Conservation (phyloP, 768 basidiomycete species). For the Agaricus subrufescens region DNA sequence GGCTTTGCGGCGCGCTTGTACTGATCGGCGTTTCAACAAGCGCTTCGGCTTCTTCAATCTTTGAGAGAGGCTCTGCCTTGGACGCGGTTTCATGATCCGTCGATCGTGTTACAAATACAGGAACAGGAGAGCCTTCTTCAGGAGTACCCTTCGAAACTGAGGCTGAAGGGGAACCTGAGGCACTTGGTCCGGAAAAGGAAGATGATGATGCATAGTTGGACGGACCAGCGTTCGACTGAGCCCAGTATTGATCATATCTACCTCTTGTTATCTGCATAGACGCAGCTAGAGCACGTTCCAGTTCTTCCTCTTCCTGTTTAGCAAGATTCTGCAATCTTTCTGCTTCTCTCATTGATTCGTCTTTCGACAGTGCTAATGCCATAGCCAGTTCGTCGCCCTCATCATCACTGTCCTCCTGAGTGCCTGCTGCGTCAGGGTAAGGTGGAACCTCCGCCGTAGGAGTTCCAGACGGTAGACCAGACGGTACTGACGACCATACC, state of each 20-base stretch:
- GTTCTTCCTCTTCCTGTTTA: conserved; percentile 59
- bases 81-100: neutral
- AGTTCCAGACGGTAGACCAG: conserved; percentile 4
- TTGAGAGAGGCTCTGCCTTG: neutral
- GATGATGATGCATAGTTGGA: neutral
- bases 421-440: neutral
- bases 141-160: neutral
- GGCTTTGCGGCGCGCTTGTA: neutral
- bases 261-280: conserved; percentile 17
- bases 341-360: conserved; percentile 33
- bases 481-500: conserved; percentile 12
- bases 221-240: conserved; percentile 5
- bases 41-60: neutral
- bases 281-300: conserved; percentile 55
- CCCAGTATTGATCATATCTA: neutral
- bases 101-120: neutral
- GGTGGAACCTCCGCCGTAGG: too few relatives aligned
- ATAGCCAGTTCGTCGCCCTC: conserved; percentile 44
- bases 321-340: conserved; percentile 27
- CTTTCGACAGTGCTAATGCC: conserved; percentile 44
- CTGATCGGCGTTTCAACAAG: neutral
- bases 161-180: neutral
- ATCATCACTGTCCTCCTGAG: conserved; percentile 23
- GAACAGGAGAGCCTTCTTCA: neutral
- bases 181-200: neutral